Evolutionary conservation across 768 basidiomycete species (phyloP), one percentile per base, ranked within the genome.

Genomic region (Suillus bovinus): DNA sequence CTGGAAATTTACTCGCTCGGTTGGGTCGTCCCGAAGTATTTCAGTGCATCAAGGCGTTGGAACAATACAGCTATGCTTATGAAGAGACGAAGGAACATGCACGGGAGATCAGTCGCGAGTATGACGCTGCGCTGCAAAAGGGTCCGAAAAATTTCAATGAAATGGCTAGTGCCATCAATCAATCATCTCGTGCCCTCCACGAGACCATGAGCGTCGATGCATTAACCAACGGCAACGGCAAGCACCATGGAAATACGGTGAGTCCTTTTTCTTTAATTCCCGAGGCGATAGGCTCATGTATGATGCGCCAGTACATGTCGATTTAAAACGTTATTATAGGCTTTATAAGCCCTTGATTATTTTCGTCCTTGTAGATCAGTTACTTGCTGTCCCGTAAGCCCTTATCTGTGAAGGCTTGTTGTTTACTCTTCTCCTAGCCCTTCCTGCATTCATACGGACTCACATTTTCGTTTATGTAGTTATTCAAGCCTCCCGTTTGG

Each of bases 1-100:
- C 94, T 0, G 95, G 94, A 14, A 85, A 82, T 54, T 79, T 94
- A 16, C 84, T 96, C 59, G 94, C 93, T 6, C 84, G 87, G 29
- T 76, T 90, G n/a, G 94, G 90, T 8, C 87, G 92, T 22, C 86
- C 87, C 1, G 94, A 96, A 74, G 93, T 91, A 36, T 76, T 81
- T 60, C 88, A 90, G 68, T 96, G 95, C 72, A 88, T 96, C 68
- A 85, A 83, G 27, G 95, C 91, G 33, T 81, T 97, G 27, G 84
- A 91, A 68, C 95, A 97, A 75, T 96, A 96, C 71, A 90, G 90
- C 69, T 84, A 87, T 68, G 89, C 92, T 22, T 94, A 93, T 67
- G 93, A 93, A 71, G 91, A 94, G 67, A 88, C 91, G 34, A 90
- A 86, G 44, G 91, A 92, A 33, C 85, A 88, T 68, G 90, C 92